These are phyloP conservation scores for Aquanectria penicillioides DNA, from an alignment of 2,329 filamentous ascomycete species.

Conservation along the genomic window DNA sequence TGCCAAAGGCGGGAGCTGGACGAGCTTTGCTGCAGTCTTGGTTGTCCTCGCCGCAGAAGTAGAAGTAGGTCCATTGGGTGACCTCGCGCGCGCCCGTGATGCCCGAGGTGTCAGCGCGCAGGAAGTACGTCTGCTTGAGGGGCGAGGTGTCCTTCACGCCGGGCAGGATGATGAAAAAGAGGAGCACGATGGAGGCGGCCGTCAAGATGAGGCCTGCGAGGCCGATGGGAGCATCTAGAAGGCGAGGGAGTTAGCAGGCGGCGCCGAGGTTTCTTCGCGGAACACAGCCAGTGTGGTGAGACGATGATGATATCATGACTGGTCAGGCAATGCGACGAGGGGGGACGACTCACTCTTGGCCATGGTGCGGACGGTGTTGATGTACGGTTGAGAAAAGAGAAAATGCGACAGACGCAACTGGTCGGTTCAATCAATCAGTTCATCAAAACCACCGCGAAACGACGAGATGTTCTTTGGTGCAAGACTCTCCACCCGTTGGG, in stretches of 20 bases:
- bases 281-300: background rate
- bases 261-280: no score
- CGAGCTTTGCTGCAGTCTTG: conserved; percentile 71
- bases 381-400: background rate
- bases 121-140: conserved; percentile 84
- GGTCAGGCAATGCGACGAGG: background rate
- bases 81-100: conserved; percentile 74
- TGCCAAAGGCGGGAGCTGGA: conserved; percentile 76
- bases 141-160: conserved; percentile 61
- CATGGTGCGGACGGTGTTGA: conserved; percentile 24
- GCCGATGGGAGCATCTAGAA: conserved; percentile 53
- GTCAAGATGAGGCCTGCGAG: conserved; percentile 59
- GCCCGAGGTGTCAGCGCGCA: conserved; percentile 78
- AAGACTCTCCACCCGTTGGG: no score
- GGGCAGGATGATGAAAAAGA: conserved; percentile 69
- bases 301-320: background rate
- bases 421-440: background rate
- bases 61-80: conserved; percentile 92
- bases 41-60: conserved; percentile 75
- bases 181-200: conserved; percentile 61
- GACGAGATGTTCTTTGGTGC: no score
- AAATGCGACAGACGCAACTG: background rate
- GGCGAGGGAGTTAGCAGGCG: conserved; percentile 5
- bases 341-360: conserved; percentile 35
- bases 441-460: background rate